These are phyloP conservation scores for Chrysoporthe deuterocubensis DNA, from an alignment of 2,329 filamentous ascomycete species.

Conservation along the genomic window DNA sequence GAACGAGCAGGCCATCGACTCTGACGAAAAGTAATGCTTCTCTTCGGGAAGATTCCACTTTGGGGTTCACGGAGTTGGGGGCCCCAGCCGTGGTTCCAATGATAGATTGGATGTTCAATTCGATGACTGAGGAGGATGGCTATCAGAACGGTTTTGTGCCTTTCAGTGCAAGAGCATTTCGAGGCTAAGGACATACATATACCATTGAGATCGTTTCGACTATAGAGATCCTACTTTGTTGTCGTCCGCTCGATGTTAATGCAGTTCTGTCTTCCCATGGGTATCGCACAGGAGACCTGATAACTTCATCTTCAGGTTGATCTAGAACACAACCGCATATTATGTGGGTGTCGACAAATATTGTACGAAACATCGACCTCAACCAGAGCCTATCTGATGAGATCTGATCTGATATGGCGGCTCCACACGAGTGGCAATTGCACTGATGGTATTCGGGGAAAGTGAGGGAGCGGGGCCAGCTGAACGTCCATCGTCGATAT, in stretches of 20 bases:
- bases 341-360: no score
- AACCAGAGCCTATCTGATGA: no score
- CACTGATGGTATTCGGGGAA: no score
- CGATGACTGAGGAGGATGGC: neutral
- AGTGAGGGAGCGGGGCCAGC: no score
- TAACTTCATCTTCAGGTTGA: no score
- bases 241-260: neutral
- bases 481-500: neutral
- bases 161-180: neutral
- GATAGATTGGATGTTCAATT: no score
- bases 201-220: neutral
- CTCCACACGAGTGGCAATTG: no score
- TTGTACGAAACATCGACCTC: no score
- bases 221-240: neutral
- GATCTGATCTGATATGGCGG: no score
- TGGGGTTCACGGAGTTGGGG: neutral
- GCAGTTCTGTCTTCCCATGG: neutral
- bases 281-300: neutral
- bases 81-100: neutral
- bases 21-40: no score
- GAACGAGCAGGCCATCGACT: no score
- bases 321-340: no score
- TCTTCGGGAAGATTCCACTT: neutral
- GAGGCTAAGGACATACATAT: neutral
- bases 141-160: neutral